phyloP scores from a whole-genome alignment of 192 early-diverging fungal genomes.

The Mortierella claussenii region DNA sequence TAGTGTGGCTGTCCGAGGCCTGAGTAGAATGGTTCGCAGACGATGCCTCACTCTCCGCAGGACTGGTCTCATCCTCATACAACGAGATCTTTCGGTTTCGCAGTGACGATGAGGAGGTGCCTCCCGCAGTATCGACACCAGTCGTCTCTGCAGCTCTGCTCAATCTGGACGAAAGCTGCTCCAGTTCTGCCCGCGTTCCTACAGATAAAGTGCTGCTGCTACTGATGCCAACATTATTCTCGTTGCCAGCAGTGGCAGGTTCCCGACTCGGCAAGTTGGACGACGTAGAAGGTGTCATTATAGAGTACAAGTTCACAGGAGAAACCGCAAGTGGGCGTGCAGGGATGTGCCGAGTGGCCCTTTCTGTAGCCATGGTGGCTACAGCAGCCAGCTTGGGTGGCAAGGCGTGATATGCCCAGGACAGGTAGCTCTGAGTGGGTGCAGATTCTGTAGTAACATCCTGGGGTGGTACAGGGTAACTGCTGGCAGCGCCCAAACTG shows the following conservation, averaged over 20 bases:
- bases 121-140: no score
- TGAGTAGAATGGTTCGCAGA: background rate
- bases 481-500: background rate
- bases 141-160: constrained; percentile 22
- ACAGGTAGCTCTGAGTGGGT: constrained; percentile 4
- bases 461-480: background rate
- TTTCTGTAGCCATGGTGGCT: constrained; percentile 36
- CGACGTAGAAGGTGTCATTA: constrained; percentile 7
- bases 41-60: background rate
- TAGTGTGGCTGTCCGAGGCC: background rate
- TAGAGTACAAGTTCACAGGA: constrained; percentile 20
- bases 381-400: constrained; percentile 37
- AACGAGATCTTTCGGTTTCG: constrained; percentile 41
- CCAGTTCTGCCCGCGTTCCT: constrained; percentile 6
- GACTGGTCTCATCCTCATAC: constrained; percentile 25
- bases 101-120: background rate
- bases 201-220: constrained; percentile 6
- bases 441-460: background rate
- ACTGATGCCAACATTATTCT: constrained; percentile 16
- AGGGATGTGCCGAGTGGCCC: constrained; percentile 17
- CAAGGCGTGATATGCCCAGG: constrained; percentile 31
- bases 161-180: constrained; percentile 23
- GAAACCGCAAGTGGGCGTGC: constrained; percentile 29
- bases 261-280: constrained; percentile 14
- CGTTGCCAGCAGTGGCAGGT: background rate